A percentile compares a stretch with the other conserved stretches of the same genome.
Evolutionary conservation across 768 basidiomycete species (phyloP).

Genomic region (Pisolithus albus): DNA sequence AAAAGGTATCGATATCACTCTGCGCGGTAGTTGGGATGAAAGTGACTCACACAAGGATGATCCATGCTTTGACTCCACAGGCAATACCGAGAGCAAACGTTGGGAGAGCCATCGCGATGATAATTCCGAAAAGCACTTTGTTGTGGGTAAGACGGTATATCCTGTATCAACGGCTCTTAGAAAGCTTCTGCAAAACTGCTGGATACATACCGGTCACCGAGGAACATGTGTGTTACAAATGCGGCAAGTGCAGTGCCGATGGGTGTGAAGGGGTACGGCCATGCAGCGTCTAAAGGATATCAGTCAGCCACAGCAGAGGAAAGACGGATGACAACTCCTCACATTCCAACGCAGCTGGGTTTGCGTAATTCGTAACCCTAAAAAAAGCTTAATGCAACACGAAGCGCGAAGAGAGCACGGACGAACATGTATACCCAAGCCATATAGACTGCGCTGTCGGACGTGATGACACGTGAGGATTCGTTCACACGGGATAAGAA

Average conservation of each 20-base stretch:
- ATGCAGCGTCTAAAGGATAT: constrained; percentile 30
- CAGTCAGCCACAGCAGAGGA: not conserved
- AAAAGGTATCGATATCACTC: not conserved
- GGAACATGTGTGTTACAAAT: constrained; percentile 40
- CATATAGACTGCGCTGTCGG: constrained; percentile 20
- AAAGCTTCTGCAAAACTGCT: not conserved
- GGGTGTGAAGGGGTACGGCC: constrained; percentile 45
- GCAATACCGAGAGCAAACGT: constrained; percentile 39
- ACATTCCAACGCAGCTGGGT: not conserved
- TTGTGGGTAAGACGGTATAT: not conserved
- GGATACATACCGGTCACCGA: constrained; percentile 34
- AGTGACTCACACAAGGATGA: constrained; percentile 32
- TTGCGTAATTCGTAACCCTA: not conserved
- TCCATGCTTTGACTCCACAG: constrained; percentile 38
- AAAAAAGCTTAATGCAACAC: not conserved
- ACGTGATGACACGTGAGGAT: constrained; percentile 6
- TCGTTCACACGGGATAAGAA: not conserved
- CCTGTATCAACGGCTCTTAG: not conserved
- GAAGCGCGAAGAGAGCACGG: not conserved
- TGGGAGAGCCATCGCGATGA: constrained; percentile 28
- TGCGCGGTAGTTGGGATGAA: not conserved
- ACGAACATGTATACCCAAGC: constrained; percentile 29
- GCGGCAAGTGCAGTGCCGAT: constrained; percentile 40
- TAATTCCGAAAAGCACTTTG: constrained; percentile 21
- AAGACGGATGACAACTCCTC: not conserved